Base-by-base conservation (phyloP, 176 grass and related monocot genomes). In the Carex scoparia region DNA sequence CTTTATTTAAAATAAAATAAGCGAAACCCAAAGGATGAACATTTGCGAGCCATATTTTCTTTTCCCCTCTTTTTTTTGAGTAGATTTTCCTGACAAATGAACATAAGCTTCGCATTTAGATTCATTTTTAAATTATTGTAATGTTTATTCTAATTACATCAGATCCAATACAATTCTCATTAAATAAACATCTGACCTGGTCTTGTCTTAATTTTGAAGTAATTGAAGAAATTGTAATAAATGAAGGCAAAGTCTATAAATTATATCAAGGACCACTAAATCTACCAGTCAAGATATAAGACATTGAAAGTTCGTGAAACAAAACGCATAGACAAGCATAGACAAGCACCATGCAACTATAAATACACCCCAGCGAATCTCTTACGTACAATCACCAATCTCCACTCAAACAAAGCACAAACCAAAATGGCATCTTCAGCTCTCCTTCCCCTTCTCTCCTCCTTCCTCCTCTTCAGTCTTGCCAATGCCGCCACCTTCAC, bases 401-500 rank as follows among this genome's bases (percentile, higher is more conserved):
- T 13, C 12, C 11, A 63, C 19, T 5, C 19, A 54, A 71, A 54
- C 10, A 54, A 14, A 77, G 31, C 73, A 77, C 11, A 66, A 44
- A 66, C 38, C 27, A 87, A 2, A 31, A 87, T 89, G 90, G 81
- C 84, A 16, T 83, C 73, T 11, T 64, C 90, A 2, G 27, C 86
- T 28, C 19, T 79, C 10, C 19, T 79, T 7, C 6, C 69, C 14
- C 19, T 92, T 53, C 2, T 89, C 57, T 12, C 27, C 19, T 46
- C 48, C 0, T 7, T 64, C 76, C 35, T 86, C 81, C 12, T 33
- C 61, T 0, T 38, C 0, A 5, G 32, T 2, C 10, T 78, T 0
- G 57, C 81, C 8, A 69, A 94, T 8, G 86, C 89, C 2, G 84
- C 83, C 61, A 90, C 89, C 65, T 85, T 94, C 84, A 86, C 80